A percentile compares a stretch with the other conserved stretches of the same genome.
phyloP scores from a whole-genome alignment of 257 asterid genomes.

The Lycium ferocissimum region DNA sequence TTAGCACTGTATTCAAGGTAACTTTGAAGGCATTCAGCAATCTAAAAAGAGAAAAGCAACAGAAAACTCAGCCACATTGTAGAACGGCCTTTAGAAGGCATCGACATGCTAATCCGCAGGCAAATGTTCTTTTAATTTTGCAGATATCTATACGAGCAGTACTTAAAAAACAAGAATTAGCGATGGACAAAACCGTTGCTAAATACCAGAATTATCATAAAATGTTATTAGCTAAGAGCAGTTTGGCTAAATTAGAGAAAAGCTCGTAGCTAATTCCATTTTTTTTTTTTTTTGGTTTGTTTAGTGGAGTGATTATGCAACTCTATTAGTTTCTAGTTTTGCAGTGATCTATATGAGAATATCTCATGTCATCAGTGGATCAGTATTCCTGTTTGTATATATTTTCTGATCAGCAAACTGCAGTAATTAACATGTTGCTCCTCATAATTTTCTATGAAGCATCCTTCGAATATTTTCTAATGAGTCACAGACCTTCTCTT shows the following conservation, averaged over 20 bases:
- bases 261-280: no score
- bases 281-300: no score
- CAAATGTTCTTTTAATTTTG: not conserved
- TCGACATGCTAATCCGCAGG: not conserved
- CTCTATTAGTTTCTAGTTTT: not conserved
- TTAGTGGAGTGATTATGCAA: not conserved
- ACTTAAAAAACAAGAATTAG: no score
- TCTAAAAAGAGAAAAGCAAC: conserved; percentile 44
- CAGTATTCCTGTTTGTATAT: not conserved
- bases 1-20: conserved; percentile 60
- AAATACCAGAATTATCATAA: no score
- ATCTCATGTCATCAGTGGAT: not conserved
- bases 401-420: not conserved
- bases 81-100: not conserved
- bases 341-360: not conserved
- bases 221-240: no score
- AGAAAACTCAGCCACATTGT: not conserved
- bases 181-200: no score
- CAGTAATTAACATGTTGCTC: not conserved
- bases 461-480: not conserved
- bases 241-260: no score
- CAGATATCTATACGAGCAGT: not conserved
- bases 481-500: not conserved
- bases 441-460: not conserved
- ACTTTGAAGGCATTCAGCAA: conserved; percentile 52